Base-by-base conservation (phyloP, 2,329 filamentous ascomycete genomes). In the Gaeumannomyces tritici region DNA sequence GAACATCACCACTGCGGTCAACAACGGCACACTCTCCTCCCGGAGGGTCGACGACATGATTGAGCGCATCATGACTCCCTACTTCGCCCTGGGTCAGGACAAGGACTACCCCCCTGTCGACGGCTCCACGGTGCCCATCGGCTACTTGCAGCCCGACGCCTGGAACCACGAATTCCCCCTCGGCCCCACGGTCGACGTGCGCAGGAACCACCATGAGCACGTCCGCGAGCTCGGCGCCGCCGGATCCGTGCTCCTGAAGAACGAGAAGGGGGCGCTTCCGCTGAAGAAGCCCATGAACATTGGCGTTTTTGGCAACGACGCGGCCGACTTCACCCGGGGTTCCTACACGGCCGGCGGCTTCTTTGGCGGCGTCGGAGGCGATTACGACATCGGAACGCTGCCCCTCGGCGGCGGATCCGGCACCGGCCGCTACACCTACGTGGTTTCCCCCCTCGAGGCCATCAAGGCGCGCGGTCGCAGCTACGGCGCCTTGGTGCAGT, bases 341-440 rank as follows among this genome's bases (percentile, higher is more conserved):
- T 84, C 87, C 4, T 51, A 42, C 13, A 96, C 96, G 69, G 80
- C 80, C 4, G 96, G 93, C 71, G 67, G 75, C 1, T 91, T 96
- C 70, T 83, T 90, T 55, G 55, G 55, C 56, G 42, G 42, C 42
- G 8, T 51, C 42, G 42, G 18, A 1, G 87, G 83, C 59, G 59
- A 62, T 35, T 96, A 92, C 73, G 93, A 96, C 70, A 85, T 88
- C 64, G 92, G 91, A 2, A 95, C 91, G 0, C 78, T 96, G 11
- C 90, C 84, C 2, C 88, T 88, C 61, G 93, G 91, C 9, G 96
- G 91, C 90, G 93, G 93, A 15, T 93, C 89, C 12, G 93, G 93
- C 2, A 86, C 91, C 0, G 91, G 90, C 3, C 85, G 96, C 28
- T 93, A 91, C 64, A 88, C 89, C 4, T 96, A 95, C 69, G 80